Conservation (phyloP, 208 protist genomes). For the Plasmodiophora brassicae region DNA sequence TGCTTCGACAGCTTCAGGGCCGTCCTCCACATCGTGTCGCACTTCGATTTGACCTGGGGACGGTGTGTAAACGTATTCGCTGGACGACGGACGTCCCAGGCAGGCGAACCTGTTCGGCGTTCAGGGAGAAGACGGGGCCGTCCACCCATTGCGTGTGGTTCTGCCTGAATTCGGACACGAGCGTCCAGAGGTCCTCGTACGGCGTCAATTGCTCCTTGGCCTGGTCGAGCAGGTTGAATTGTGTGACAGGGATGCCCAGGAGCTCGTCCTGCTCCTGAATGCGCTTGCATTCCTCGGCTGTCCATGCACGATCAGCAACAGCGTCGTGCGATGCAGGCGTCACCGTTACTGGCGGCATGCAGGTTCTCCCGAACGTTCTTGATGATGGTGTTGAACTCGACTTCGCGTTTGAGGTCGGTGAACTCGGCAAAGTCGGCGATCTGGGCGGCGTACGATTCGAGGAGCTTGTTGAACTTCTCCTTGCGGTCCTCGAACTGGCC, state of each 20-base stretch:
- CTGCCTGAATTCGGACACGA: not conserved
- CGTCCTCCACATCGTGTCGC: not conserved
- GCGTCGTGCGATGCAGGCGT: not conserved
- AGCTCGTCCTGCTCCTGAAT: constrained; percentile 31
- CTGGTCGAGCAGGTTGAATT: not conserved
- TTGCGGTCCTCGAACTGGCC: not conserved
- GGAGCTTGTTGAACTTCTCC: constrained; percentile 13
- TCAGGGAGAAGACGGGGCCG: constrained; percentile 34
- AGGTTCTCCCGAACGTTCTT: not conserved
- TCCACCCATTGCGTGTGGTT: constrained; percentile 24
- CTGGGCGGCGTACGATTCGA: constrained; percentile 13
- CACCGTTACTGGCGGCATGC: not conserved
- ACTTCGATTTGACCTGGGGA: not conserved
- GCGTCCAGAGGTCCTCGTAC: not conserved
- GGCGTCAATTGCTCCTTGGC: not conserved
- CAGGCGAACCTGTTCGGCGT: constrained; percentile 31
- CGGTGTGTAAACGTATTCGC: no score
- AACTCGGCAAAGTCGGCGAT: constrained; percentile 3
- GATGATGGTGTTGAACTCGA: constrained; percentile 24
- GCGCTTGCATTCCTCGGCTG: not conserved
- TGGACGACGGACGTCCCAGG: not conserved
- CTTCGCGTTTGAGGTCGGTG: not conserved
- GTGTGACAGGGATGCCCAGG: not conserved
- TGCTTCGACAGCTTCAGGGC: not conserved
- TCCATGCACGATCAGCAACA: not conserved